phyloP scores from a whole-genome alignment of 129 eudicot genomes.

The Arctium lappa region DNA sequence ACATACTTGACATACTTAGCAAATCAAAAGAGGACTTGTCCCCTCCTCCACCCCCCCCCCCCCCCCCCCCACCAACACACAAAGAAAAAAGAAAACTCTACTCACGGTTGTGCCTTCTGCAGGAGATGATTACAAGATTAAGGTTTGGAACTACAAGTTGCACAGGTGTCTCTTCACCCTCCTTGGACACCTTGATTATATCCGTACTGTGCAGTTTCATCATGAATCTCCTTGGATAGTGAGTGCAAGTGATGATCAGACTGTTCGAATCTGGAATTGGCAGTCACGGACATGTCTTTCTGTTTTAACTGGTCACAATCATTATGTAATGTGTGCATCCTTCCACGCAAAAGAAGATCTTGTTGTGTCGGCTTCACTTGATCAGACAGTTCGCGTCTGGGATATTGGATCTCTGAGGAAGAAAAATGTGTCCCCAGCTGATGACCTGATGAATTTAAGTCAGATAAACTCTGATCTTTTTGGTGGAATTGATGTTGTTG shows the following conservation, averaged over 20 bases:
- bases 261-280: conserved; percentile 57
- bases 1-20: not conserved
- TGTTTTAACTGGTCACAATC: conserved; percentile 55
- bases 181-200: conserved; percentile 57
- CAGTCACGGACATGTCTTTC: conserved; percentile 50
- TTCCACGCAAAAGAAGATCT: conserved; percentile 58
- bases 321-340: conserved; percentile 54
- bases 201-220: conserved; percentile 57
- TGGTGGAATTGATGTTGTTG: conserved; percentile 58
- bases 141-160: conserved; percentile 57
- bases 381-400: conserved; percentile 56
- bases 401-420: conserved; percentile 51
- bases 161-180: conserved; percentile 54
- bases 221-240: conserved; percentile 56
- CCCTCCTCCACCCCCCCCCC: not conserved
- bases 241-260: conserved; percentile 59
- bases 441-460: conserved; percentile 40
- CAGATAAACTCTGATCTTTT: conserved; percentile 50
- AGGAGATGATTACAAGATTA: conserved; percentile 63
- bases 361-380: conserved; percentile 52
- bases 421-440: conserved; percentile 38
- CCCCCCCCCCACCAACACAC: not conserved
- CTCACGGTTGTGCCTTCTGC: conserved; percentile 2
- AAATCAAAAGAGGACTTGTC: not conserved
- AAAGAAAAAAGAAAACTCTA: not conserved